Conservation (phyloP, 495 filamentous ascomycete species). For the Neurospora cerealis region DNA sequence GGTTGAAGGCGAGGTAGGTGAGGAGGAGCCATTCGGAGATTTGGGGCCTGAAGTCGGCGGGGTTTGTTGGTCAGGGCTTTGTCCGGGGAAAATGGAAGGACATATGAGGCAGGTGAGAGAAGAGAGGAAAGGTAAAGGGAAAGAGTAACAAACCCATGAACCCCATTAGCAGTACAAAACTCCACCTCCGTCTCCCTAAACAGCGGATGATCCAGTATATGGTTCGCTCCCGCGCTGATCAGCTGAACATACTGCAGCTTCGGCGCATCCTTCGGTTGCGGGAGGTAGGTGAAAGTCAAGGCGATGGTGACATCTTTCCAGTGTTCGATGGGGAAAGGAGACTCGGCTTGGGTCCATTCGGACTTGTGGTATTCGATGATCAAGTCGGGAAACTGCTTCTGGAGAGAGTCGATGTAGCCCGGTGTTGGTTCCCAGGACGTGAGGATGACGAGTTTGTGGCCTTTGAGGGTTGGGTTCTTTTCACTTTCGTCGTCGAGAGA, state of each 20-base stretch:
- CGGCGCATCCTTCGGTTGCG: slow-evolving; percentile 32
- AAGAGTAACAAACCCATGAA: slow-evolving; percentile 51
- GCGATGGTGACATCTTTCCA: slow-evolving; percentile 57
- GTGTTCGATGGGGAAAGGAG: slow-evolving; percentile 24
- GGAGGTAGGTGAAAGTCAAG: slow-evolving; percentile 45
- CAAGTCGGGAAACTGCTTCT: slow-evolving; percentile 40
- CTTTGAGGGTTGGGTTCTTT: slow-evolving; percentile 28
- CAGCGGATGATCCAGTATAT: slow-evolving; percentile 50
- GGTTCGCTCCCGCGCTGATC: slow-evolving; percentile 65
- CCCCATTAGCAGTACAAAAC: slow-evolving; percentile 63
- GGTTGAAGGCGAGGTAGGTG: slow-evolving; percentile 40
- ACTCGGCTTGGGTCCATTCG: slow-evolving; percentile 1
- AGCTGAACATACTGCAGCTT: slow-evolving; percentile 67
- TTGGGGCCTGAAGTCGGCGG: slow-evolving; percentile 37
- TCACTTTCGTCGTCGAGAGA: neutral
- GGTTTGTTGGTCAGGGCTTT: too few relatives aligned
- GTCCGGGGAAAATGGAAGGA: too few relatives aligned
- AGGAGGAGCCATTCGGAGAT: slow-evolving; percentile 71
- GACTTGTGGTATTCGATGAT: slow-evolving; percentile 26
- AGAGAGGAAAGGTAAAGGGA: neutral
- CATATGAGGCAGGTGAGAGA: too few relatives aligned
- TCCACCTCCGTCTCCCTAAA: slow-evolving; percentile 52
- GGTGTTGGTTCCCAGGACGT: slow-evolving; percentile 34
- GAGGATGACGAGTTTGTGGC: slow-evolving; percentile 37
- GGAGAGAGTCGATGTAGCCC: slow-evolving; percentile 31